Percentiles rank a stretch among this genome's conserved stretches.
phyloP scores from a whole-genome alignment of 2,329 filamentous ascomycete genomes.

The Lachnellula willkommii region DNA sequence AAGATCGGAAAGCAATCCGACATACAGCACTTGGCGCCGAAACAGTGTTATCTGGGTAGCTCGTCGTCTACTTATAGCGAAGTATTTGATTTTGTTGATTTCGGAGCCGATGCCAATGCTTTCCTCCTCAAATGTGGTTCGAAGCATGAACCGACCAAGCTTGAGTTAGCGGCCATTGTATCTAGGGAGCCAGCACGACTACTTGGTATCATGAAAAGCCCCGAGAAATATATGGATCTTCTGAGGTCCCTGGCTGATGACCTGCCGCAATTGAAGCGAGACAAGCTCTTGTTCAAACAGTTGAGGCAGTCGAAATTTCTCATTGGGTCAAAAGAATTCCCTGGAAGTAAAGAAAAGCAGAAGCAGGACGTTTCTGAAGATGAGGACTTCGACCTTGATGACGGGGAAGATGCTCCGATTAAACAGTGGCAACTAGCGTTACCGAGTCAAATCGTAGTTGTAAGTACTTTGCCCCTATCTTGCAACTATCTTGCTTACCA shows the following conservation, averaged over 20 bases:
- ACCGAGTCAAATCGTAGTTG: conserved; percentile 67
- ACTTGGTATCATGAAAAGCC: conserved; percentile 70
- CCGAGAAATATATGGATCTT: conserved; percentile 81
- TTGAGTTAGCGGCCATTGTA: conserved; percentile 79
- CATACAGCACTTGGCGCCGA: conserved; percentile 59
- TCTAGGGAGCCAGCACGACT: conserved; percentile 78
- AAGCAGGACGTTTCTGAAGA: conserved; percentile 8
- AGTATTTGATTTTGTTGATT: conserved; percentile 97
- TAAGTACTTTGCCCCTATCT: conserved; percentile 8
- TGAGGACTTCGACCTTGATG: conserved; percentile 30
- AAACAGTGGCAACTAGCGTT: conserved; percentile 64
- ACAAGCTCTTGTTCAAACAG: conserved; percentile 70
- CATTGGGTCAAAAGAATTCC: conserved; percentile 73
- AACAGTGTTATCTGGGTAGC: conserved; percentile 73
- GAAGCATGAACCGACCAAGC: conserved; percentile 82
- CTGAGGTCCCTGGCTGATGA: conserved; percentile 76
- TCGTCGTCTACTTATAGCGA: conserved; percentile 63
- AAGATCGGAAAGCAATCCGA: conserved; percentile 34
- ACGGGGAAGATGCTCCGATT: conserved; percentile 39
- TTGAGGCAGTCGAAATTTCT: conserved; percentile 75
- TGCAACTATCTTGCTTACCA: conserved; percentile 3
- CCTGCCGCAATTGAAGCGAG: conserved; percentile 62
- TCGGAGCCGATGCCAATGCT: conserved; percentile 77
- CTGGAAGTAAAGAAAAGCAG: conserved; percentile 20
- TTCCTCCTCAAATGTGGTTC: conserved; percentile 87